These are phyloP conservation scores for Postia placenta DNA, from an alignment of 768 basidiomycete species.

Conservation along the genomic window DNA sequence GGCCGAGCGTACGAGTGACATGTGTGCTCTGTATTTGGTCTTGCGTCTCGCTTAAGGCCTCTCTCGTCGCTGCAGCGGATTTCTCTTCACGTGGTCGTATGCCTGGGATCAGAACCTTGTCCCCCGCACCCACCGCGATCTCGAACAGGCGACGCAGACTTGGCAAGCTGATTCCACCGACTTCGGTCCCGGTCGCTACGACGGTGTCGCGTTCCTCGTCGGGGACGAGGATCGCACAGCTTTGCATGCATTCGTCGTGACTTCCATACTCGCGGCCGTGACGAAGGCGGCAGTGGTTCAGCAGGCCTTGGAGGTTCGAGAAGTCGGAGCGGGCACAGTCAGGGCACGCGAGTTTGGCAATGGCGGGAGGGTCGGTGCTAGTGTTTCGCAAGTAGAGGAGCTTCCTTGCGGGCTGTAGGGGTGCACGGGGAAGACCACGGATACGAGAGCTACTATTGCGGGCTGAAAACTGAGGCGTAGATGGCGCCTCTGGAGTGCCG, in stretches of 20 bases:
- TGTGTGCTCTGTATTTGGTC: slow-evolving; percentile 24
- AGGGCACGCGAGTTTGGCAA: slow-evolving; percentile 35
- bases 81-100: slow-evolving; percentile 1
- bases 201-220: slow-evolving; percentile 29
- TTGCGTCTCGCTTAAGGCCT: background rate
- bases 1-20: slow-evolving; percentile 42
- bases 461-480: background rate
- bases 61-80: background rate
- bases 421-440: slow-evolving; percentile 12
- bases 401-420: slow-evolving; percentile 24
- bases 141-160: slow-evolving; percentile 44
- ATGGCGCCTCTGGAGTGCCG: background rate
- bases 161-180: slow-evolving; percentile 36
- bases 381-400: slow-evolving; percentile 35
- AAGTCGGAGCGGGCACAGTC: slow-evolving; percentile 42
- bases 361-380: slow-evolving; percentile 23
- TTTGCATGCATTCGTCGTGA: slow-evolving; percentile 45
- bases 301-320: slow-evolving; percentile 43
- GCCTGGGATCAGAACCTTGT: slow-evolving; percentile 11
- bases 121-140: slow-evolving; percentile 37
- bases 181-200: slow-evolving; percentile 32
- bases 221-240: slow-evolving; percentile 33
- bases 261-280: slow-evolving; percentile 43
- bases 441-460: slow-evolving; percentile 12
- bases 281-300: slow-evolving; percentile 47